Evolutionary conservation across 2,329 filamentous ascomycete species (phyloP).

Genomic region (Penicillium digitatum): DNA sequence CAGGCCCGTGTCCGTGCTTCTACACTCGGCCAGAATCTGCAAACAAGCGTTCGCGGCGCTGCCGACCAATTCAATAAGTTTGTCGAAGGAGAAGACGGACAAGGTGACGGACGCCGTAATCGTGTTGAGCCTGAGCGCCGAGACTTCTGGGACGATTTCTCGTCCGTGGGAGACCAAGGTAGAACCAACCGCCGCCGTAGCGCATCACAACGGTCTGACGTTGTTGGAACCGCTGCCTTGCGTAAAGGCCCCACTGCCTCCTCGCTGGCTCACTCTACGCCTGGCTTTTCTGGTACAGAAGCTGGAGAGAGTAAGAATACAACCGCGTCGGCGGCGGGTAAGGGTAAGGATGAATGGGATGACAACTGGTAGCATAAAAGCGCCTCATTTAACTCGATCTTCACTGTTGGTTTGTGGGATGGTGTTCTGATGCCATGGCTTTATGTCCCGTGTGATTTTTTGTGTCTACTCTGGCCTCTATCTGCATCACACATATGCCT

Average conservation of each 20-base stretch:
- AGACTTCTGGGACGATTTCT: slow-evolving; percentile 91
- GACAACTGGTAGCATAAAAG: slow-evolving; percentile 45
- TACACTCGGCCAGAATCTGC: slow-evolving; percentile 58
- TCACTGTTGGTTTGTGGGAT: neutral
- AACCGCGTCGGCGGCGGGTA: slow-evolving; percentile 22
- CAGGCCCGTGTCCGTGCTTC: slow-evolving; percentile 58
- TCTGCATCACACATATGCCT: slow-evolving; percentile 2
- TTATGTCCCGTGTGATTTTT: neutral
- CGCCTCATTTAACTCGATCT: neutral
- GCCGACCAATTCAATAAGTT: slow-evolving; percentile 80
- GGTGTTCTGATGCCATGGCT: neutral
- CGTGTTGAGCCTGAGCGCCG: slow-evolving; percentile 62
- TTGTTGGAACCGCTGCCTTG: slow-evolving; percentile 62
- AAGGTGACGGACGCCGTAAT: slow-evolving; percentile 45
- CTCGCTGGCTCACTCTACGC: slow-evolving; percentile 19
- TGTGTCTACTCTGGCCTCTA: slow-evolving; percentile 1
- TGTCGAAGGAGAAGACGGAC: slow-evolving; percentile 66
- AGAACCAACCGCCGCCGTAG: slow-evolving; percentile 23
- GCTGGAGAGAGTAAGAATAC: slow-evolving; percentile 19
- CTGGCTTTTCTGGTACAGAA: slow-evolving; percentile 18
- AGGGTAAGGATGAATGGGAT: slow-evolving; percentile 58
- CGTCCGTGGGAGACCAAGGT: slow-evolving; percentile 53
- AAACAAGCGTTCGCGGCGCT: slow-evolving; percentile 64
- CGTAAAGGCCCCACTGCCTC: slow-evolving; percentile 44
- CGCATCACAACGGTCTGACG: slow-evolving; percentile 40